Evolutionary conservation across 208 protist genomes (phyloP), one percentile per base, ranked within the genome.

Genomic region (Phytomonas serpens): DNA sequence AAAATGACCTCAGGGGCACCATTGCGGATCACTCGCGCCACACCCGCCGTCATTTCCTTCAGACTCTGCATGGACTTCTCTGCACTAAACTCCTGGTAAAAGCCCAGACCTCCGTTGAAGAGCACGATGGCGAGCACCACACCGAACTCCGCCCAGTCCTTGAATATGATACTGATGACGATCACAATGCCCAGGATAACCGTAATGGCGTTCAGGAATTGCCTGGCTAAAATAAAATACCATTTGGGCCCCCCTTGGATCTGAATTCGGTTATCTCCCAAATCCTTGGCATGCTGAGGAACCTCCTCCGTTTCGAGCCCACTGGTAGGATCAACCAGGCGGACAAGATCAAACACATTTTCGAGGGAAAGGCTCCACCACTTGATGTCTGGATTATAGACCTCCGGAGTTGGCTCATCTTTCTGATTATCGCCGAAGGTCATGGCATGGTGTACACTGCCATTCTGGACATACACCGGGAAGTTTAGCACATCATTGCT

Each of bases 1-100:
- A 92, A 95, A 67, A 99, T 89, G 61, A 93, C 86, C 57, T 84
- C 75, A 0, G 83, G 73, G n/a, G 89, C 68, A 27, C 97, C 98
- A 70, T 92, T 88, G 68, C 98, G 91, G 64, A 98, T 79, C 51
- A 98, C 96, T 67, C 95, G 94, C 13, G 88, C 87, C 67, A 81
- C 85, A 72, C 90, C 87, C 0, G 85, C 79, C 33, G 89, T 94
- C 89, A 97, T 93, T 75, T 93, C 67, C 76, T 95, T 94, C 30
- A 97, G 73, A 70, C 83, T 92, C 47, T 79, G 68, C 38, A 97
- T 80, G 32, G 93, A 94, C 61, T 86, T 87, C 73, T 97, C 90
- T 31, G 90, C 86, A 62, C 85, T 77, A 76, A 83, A 93, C 77
- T 97, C 90, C 76, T 97, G 93, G 70, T 93, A 93, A 70, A 95